phyloP scores from a whole-genome alignment of 2,329 filamentous ascomycete species.

The Claviceps monticola region DNA sequence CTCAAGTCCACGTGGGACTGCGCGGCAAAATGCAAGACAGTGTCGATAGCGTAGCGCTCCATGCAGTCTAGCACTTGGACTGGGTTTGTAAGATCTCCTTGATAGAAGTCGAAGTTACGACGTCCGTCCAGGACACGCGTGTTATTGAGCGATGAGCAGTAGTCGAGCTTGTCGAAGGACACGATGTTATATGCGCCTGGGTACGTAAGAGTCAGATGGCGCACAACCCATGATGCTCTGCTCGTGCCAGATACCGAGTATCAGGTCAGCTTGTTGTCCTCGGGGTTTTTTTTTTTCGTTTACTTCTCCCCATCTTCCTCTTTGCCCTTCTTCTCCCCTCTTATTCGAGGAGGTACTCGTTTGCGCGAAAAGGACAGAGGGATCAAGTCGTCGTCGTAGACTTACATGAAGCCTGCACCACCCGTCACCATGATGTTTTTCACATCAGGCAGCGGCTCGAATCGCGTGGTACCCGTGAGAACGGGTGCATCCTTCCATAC shows the following conservation, averaged over 20 bases:
- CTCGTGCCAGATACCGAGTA: neutral
- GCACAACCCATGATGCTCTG: conserved; percentile 71
- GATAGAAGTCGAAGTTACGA: conserved; percentile 65
- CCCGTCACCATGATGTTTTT: conserved; percentile 77
- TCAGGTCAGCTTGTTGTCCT: neutral
- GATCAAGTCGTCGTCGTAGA: conserved; percentile 4
- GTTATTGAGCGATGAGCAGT: conserved; percentile 71
- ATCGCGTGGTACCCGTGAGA: conserved; percentile 55
- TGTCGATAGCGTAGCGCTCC: conserved; percentile 59
- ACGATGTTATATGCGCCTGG: conserved; percentile 62
- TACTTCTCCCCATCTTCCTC: too few species aligned
- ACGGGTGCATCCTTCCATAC: conserved; percentile 61
- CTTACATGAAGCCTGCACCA: conserved; percentile 75
- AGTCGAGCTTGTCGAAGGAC: conserved; percentile 75
- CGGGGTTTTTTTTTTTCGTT: neutral
- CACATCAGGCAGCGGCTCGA: conserved; percentile 52
- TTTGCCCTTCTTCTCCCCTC: neutral
- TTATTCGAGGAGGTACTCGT: neutral
- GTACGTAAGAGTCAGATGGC: conserved; percentile 64
- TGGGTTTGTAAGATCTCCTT: conserved; percentile 64
- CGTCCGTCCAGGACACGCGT: conserved; percentile 52
- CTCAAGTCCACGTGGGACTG: conserved; percentile 73
- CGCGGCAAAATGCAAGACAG: conserved; percentile 74
- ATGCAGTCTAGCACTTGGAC: conserved; percentile 57
- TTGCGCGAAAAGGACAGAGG: neutral